Base-by-base conservation (phyloP, 345 rosid species). In the Eucalyptus camaldulensis region DNA sequence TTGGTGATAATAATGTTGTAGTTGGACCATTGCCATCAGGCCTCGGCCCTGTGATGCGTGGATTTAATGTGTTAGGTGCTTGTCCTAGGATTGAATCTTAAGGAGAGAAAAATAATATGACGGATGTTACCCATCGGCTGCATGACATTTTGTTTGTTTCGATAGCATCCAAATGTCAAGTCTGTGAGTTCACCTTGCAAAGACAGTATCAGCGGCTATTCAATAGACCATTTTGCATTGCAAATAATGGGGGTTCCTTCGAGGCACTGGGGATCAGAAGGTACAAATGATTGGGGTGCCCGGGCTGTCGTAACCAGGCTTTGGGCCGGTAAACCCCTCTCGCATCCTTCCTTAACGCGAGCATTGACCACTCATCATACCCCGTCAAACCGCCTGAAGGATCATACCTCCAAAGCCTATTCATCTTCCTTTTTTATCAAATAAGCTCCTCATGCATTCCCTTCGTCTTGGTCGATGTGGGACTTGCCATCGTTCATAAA, bases 331-430 rank as follows among this genome's bases (percentile, higher is more conserved):
- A 90, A 94, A 89, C 96, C 92, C 95, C 16, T 93, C 95, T 72
- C 94, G 95, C 95, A 93, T 1, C 5, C 4, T 47, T 10, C 21
- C 58, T 2, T 13, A 1, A 16, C 5, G 93, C 94, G 91, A 91
- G 93, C 1, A 1, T 5, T 6, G 50, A 92, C 96, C 95, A 92
- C 95, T 95, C 97, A 88, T 94, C 96, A 93, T 80, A 54, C 92
- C 95, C 89, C 95, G 94, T 92, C 88, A n/a, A 76, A 69, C 93
- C 88, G 91, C 94, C 94, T 91, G 95, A 94, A 95, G 96, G 96
- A 95, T 93, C 95, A 94, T 85, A n/a, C n/a, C n/a, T n/a, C n/a
- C n/a, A n/a, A n/a, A n/a, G n/a, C n/a, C n/a, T n/a, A n/a, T n/a
- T n/a, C n/a, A n/a, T n/a, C 25, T 44, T 1, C 44, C 33, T 0